Evolutionary conservation across 2,329 filamentous ascomycete genomes (phyloP).

Genomic region (Fusarium nygamai): DNA sequence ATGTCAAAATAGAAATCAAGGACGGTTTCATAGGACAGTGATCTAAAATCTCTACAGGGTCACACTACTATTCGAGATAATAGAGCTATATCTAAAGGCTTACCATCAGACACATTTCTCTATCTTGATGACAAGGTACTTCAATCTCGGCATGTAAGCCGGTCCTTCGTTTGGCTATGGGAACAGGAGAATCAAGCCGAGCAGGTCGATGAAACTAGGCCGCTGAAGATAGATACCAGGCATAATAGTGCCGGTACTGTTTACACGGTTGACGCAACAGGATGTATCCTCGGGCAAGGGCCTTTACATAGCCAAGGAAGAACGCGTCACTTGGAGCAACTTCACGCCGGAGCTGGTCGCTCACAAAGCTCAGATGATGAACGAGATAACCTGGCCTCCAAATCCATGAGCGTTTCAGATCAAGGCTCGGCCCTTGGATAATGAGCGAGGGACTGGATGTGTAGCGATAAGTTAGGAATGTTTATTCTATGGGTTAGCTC

Average conservation of each 20-base stretch:
- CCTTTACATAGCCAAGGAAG: neutral
- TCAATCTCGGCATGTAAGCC: neutral
- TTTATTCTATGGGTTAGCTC: neutral
- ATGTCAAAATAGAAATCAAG: neutral
- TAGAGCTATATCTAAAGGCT: neutral
- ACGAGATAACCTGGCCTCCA: neutral
- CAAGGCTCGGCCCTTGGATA: slow-evolving; percentile 40
- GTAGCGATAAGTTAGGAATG: neutral
- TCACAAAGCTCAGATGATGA: too few relatives aligned
- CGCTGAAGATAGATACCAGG: neutral
- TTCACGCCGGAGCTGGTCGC: neutral
- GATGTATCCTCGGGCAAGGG: neutral
- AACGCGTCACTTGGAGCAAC: neutral
- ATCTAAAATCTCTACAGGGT: too few relatives aligned
- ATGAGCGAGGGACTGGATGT: slow-evolving; percentile 36
- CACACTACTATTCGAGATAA: too few relatives aligned
- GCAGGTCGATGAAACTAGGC: fast-evolving
- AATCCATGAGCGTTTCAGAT: neutral
- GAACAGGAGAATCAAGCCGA: neutral
- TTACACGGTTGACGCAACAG: neutral
- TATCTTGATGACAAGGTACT: neutral
- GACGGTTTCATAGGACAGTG: too few relatives aligned
- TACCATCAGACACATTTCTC: neutral
- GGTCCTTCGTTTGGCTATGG: neutral
- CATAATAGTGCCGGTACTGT: neutral